A percentile compares a stretch with the other conserved stretches of the same genome.
Conservation (phyloP, 495 filamentous ascomycete species). For the Aspergillus panamensis region DNA sequence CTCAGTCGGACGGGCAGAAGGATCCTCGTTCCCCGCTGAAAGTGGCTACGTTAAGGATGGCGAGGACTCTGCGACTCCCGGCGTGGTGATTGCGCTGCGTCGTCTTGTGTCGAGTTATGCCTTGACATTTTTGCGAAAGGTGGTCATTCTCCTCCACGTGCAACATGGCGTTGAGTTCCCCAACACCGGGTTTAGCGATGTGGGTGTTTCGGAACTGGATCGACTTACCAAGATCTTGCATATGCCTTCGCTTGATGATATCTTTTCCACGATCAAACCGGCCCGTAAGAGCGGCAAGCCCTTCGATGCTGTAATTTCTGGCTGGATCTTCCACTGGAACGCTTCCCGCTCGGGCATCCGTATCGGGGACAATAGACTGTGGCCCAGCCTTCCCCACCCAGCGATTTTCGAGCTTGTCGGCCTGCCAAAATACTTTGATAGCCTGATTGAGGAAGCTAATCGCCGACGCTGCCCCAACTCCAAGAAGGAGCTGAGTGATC, state of each 20-base stretch:
- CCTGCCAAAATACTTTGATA: constrained; percentile 85
- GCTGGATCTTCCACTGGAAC: constrained; percentile 75
- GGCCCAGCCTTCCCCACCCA: constrained; percentile 68
- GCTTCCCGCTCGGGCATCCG: constrained; percentile 43
- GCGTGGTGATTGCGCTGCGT: constrained; percentile 44
- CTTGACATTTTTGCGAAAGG: constrained; percentile 85
- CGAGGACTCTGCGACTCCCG: constrained; percentile 38
- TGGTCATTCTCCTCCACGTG: constrained; percentile 76
- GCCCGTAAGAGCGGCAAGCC: constrained; percentile 31
- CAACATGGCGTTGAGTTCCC: constrained; percentile 87
- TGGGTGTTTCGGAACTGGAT: constrained; percentile 73
- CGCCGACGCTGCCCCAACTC: constrained; percentile 80
- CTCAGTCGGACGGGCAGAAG: constrained; percentile 42
- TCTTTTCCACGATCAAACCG: constrained; percentile 53
- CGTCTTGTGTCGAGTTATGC: constrained; percentile 72
- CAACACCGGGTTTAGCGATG: constrained; percentile 59
- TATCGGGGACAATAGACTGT: constrained; percentile 40
- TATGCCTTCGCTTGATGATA: constrained; percentile 74
- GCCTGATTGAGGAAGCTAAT: constrained; percentile 88
- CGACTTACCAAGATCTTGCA: constrained; percentile 71
- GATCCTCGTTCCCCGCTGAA: constrained; percentile 40
- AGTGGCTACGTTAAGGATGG: constrained; percentile 46
- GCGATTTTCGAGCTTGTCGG: constrained; percentile 92
- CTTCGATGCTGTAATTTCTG: constrained; percentile 56
- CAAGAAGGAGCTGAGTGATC: constrained; percentile 85